phyloP scores from a whole-genome alignment of 306 rosid species.

The Argentina anserina region DNA sequence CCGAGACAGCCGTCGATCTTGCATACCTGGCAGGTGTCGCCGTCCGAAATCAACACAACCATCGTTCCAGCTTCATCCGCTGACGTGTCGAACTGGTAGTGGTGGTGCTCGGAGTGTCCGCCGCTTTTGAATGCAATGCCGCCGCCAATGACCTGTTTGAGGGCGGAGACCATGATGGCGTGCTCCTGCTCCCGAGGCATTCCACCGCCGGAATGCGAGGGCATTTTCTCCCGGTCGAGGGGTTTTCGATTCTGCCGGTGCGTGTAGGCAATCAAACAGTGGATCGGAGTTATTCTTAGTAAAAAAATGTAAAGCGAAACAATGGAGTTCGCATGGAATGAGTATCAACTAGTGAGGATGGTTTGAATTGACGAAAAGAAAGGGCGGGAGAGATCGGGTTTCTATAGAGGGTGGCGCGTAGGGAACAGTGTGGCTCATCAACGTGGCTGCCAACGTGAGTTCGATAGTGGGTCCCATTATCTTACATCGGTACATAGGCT shows the following conservation, averaged over 20 bases:
- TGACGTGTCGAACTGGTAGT: conserved; percentile 11
- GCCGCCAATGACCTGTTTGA: conserved; percentile 30
- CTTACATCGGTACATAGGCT: no score
- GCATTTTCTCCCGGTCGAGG: background rate
- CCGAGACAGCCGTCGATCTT: conserved; percentile 40
- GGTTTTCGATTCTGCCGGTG: background rate
- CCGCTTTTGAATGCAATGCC: background rate
- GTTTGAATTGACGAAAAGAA: background rate
- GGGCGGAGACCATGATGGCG: conserved; percentile 53
- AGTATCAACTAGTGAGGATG: background rate
- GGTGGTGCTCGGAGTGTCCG: background rate
- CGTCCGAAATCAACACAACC: background rate
- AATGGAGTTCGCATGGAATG: background rate
- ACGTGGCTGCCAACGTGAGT: no score
- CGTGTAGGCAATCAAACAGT: no score
- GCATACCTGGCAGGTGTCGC: conserved; percentile 33
- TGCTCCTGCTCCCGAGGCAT: conserved; percentile 35
- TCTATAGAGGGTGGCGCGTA: background rate
- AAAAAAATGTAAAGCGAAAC: no score
- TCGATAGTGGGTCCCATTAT: no score
- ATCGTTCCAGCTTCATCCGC: background rate
- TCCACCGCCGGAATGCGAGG: background rate
- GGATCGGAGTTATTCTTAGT: no score
- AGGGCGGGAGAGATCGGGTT: background rate
- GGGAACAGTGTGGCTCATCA: no score